Evolutionary conservation across 2,329 filamentous ascomycete genomes (phyloP).

Genomic region (Drechslerella dactyloides): DNA sequence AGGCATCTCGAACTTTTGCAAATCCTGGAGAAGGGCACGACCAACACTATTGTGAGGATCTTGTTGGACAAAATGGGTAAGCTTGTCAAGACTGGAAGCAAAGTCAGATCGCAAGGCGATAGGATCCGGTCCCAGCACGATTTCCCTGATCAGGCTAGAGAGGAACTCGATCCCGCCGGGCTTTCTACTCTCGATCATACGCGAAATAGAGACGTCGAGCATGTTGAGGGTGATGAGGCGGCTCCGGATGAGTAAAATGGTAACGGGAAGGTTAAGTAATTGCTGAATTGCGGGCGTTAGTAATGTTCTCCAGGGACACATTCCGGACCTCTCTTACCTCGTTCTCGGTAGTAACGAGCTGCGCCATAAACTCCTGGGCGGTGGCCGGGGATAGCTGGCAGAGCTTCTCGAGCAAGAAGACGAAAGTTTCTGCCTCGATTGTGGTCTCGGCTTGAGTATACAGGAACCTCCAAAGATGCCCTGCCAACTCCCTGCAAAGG

Average conservation of each 20-base stretch:
- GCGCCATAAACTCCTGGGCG: slow-evolving; percentile 61
- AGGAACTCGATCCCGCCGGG: slow-evolving; percentile 54
- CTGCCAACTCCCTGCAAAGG: slow-evolving; percentile 65
- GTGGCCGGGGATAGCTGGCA: slow-evolving; percentile 68
- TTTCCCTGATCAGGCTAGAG: slow-evolving; percentile 53
- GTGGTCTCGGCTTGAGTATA: slow-evolving; percentile 57
- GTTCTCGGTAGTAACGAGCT: slow-evolving; percentile 62
- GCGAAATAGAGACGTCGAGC: slow-evolving; percentile 59
- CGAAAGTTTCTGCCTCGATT: slow-evolving; percentile 70
- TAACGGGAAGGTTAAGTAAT: slow-evolving; percentile 69
- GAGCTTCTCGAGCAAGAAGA: slow-evolving; percentile 67
- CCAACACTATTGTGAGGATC: slow-evolving; percentile 54
- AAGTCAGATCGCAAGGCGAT: slow-evolving; percentile 55
- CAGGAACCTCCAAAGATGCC: slow-evolving; percentile 65
- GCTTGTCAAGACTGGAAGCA: slow-evolving; percentile 54
- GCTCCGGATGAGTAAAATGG: slow-evolving; percentile 67
- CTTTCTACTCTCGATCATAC: slow-evolving; percentile 53
- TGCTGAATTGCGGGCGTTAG: slow-evolving; percentile 61
- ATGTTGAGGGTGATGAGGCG: slow-evolving; percentile 68
- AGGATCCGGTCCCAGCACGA: slow-evolving; percentile 51
- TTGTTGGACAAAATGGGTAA: slow-evolving; percentile 53
- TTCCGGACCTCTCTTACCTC: slow-evolving; percentile 56
- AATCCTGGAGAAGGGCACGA: slow-evolving; percentile 52
- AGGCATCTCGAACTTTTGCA: slow-evolving; percentile 53
- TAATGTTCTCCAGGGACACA: no score